Percentiles rank a stretch among this genome's conserved stretches.
Evolutionary conservation across 345 rosid species (phyloP).

Genomic region (Eucalyptus marginata): DNA sequence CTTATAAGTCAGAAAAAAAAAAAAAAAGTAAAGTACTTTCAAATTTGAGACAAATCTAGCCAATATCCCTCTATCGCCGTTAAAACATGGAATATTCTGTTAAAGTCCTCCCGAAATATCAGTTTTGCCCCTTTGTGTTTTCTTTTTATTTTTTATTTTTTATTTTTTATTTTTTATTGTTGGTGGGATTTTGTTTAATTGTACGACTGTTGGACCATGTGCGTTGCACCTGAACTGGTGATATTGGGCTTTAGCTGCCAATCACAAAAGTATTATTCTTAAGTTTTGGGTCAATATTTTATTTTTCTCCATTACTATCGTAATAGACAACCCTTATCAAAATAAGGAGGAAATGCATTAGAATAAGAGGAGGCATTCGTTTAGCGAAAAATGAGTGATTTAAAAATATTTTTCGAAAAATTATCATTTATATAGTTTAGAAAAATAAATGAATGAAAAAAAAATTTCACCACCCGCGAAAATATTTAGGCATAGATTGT

Average conservation of each 20-base stretch:
- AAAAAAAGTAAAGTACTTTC: background rate
- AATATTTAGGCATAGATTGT: no score
- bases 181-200: background rate
- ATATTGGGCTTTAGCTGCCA: background rate
- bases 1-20: background rate
- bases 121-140: background rate
- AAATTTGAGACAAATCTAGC: background rate
- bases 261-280: background rate
- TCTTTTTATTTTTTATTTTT: no score
- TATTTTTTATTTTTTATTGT: no score
- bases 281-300: background rate
- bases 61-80: background rate
- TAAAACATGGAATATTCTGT: background rate
- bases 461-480: accelerated
- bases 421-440: accelerated
- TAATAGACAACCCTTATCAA: background rate
- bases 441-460: no score
- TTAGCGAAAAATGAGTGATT: no score
- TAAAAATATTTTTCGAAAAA: no score
- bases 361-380: no score
- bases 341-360: background rate
- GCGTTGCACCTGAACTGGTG: background rate
- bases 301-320: background rate
- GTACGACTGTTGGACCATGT: background rate
- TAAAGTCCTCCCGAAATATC: background rate